These are phyloP conservation scores for Grifola frondosa DNA, from an alignment of 1,284 basidiomycete species.

Conservation along the genomic window DNA sequence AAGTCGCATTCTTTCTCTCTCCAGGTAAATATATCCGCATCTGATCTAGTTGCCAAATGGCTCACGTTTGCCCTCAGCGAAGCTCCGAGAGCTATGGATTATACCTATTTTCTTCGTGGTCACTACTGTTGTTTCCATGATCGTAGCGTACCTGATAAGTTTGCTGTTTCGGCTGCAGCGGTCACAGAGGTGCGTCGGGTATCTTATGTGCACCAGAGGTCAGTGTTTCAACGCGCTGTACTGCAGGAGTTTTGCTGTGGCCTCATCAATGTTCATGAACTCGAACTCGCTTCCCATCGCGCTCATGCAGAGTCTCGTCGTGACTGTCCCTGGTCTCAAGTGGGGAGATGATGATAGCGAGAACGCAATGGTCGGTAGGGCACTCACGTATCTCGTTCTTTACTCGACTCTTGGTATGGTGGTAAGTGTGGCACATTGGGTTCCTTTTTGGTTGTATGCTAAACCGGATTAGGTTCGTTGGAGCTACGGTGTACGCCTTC, in stretches of 20 bases:
- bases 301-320: conserved; percentile 85
- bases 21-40: conserved; percentile 46
- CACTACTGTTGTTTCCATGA: conserved; percentile 66
- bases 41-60: background rate
- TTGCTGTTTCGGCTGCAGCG: conserved; percentile 52
- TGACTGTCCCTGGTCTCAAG: conserved; percentile 81
- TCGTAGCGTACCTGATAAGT: conserved; percentile 50
- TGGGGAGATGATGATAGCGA: conserved; percentile 83
- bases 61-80: conserved; percentile 45
- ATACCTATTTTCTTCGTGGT: conserved; percentile 82
- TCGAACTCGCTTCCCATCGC: conserved; percentile 94
- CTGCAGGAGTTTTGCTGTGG: conserved; percentile 77
- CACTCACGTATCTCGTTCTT: conserved; percentile 88
- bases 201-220: background rate
- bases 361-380: conserved; percentile 88
- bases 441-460: too few species aligned
- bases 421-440: conserved; percentile 47
- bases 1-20: conserved; percentile 82
- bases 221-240: background rate
- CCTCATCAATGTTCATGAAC: conserved; percentile 87
- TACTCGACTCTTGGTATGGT: conserved; percentile 95
- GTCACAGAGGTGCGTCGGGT: conserved; percentile 56
- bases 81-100: conserved; percentile 87
- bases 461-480: conserved; percentile 87
- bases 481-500: conserved; percentile 82